Percentiles rank a stretch among this genome's conserved stretches.
phyloP scores from a whole-genome alignment of 257 asterid genomes.

The Solanum dulcamara region DNA sequence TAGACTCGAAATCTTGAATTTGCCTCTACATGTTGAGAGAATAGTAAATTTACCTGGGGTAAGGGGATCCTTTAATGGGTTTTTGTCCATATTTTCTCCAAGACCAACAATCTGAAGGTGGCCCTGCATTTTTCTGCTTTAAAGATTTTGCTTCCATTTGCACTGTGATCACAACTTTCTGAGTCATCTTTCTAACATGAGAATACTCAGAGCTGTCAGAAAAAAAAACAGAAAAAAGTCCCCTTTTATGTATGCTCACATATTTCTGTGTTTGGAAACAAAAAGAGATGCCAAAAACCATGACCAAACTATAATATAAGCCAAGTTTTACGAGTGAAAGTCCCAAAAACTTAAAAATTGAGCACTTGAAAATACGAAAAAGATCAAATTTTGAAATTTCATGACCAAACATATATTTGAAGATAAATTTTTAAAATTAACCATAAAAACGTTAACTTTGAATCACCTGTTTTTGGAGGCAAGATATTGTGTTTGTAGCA shows the following conservation, averaged over 20 bases:
- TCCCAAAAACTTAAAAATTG: neutral
- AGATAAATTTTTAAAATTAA: neutral
- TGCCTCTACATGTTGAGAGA: neutral
- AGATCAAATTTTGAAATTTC: neutral
- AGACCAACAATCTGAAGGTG: slow-evolving; percentile 62
- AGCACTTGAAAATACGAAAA: neutral
- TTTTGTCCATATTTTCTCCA: slow-evolving; percentile 80
- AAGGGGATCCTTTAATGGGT: slow-evolving; percentile 69
- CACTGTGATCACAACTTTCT: slow-evolving; percentile 48
- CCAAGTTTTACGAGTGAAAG: neutral
- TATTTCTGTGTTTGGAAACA: neutral
- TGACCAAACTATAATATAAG: neutral
- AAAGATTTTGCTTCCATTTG: slow-evolving; percentile 33
- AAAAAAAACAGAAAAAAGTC: neutral
- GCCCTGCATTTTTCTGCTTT: slow-evolving; percentile 43
- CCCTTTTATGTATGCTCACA: neutral
- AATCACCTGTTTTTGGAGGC: slow-evolving; percentile 44
- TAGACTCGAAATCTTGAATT: neutral
- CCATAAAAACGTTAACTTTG: neutral
- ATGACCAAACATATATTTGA: neutral
- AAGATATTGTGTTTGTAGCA: slow-evolving; percentile 7
- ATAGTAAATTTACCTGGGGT: slow-evolving; percentile 42
- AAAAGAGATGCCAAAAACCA: neutral
- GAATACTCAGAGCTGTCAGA: neutral
- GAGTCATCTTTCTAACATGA: slow-evolving; percentile 33